These are phyloP conservation scores for Hygrocybe punicea DNA, from an alignment of 768 basidiomycete genomes.

Conservation along the genomic window DNA sequence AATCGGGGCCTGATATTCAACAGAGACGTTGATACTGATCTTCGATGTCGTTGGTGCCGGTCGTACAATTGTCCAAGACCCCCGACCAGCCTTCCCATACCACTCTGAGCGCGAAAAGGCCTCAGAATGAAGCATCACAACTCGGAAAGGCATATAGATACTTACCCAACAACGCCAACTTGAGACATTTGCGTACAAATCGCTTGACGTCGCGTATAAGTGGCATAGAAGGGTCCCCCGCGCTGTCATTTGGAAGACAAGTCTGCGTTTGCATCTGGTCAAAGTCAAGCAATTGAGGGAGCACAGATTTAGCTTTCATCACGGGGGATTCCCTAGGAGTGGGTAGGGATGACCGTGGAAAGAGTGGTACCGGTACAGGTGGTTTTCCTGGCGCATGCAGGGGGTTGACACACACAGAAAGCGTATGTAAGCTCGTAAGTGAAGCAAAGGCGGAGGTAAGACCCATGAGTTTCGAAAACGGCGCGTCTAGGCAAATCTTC, in stretches of 20 bases:
- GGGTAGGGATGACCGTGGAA: conserved; percentile 21
- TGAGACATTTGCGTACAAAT: conserved; percentile 36
- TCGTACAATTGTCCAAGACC: conserved; percentile 29
- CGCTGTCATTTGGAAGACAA: conserved; percentile 13
- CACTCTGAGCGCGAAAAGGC: conserved; percentile 25
- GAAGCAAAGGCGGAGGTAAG: conserved; percentile 31
- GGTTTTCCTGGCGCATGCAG: conserved; percentile 31
- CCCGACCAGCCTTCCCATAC: conserved; percentile 35
- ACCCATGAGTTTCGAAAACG: conserved; percentile 35
- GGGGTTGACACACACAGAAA: conserved; percentile 30
- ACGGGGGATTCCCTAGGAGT: conserved; percentile 34
- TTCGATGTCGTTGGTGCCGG: conserved; percentile 22
- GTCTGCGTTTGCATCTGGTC: conserved; percentile 28
- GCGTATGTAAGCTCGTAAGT: conserved; percentile 26
- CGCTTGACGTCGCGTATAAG: conserved; percentile 37
- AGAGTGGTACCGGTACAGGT: conserved; percentile 21
- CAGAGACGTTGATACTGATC: conserved; percentile 30
- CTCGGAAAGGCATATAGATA: background rate
- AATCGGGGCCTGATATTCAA: conserved; percentile 29
- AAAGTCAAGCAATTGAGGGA: conserved; percentile 25
- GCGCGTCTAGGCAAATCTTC: conserved; percentile 33
- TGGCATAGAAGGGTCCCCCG: conserved; percentile 35
- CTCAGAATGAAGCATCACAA: background rate
- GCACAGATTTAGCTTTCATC: conserved; percentile 25
- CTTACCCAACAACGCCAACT: conserved; percentile 30